Conservation (phyloP, 495 filamentous ascomycete genomes). For the Astrothelium subdiscretum region DNA sequence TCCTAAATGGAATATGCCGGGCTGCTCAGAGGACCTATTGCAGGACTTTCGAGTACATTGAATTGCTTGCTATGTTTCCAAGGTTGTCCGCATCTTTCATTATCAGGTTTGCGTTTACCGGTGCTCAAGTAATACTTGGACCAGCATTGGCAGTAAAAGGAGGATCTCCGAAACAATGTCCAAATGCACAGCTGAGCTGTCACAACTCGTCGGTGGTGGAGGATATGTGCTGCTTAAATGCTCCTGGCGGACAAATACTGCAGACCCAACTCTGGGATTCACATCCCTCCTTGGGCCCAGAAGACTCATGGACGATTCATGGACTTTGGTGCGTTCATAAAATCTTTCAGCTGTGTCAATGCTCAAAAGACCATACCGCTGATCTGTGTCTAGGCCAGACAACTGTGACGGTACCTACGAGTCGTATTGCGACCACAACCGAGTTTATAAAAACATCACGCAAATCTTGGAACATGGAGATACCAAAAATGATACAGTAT, state of each 20-base stretch:
- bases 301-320: constrained; percentile 72
- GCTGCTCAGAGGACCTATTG: background rate
- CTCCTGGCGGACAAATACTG: constrained; percentile 60
- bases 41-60: background rate
- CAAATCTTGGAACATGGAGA: constrained; percentile 49
- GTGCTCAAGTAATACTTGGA: background rate
- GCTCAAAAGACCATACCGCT: no score
- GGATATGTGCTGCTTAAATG: constrained; percentile 60
- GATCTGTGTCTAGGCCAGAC: constrained; percentile 44
- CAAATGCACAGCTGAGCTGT: constrained; percentile 43
- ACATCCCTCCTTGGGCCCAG: constrained; percentile 52
- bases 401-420: constrained; percentile 70
- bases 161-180: constrained; percentile 21
- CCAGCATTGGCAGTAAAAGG: background rate
- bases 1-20: background rate
- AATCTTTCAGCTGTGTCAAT: background rate
- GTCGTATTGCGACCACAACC: constrained; percentile 53
- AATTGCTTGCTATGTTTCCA: background rate
- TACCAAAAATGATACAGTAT: constrained; percentile 43
- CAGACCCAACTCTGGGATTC: constrained; percentile 81
- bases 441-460: constrained; percentile 58
- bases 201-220: constrained; percentile 40
- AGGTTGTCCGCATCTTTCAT: background rate
- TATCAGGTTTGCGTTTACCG: background rate
- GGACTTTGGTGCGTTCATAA: constrained; percentile 47